These are phyloP conservation scores for Suhomyces prunicola DNA, from an alignment of 805 yeast species.

Conservation along the genomic window DNA sequence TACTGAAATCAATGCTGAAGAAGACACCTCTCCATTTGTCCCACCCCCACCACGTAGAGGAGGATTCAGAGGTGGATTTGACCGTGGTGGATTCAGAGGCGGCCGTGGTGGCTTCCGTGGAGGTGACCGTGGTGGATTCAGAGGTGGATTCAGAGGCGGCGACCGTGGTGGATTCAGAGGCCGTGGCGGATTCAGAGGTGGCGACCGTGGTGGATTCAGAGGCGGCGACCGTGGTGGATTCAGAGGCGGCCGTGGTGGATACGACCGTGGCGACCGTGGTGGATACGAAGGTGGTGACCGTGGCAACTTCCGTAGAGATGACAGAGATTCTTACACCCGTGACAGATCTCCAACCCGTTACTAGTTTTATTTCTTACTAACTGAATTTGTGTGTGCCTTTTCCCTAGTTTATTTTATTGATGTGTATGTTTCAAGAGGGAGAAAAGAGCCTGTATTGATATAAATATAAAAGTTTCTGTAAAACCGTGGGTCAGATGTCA, in stretches of 20 bases:
- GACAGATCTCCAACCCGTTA: slow-evolving; percentile 76
- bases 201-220: slow-evolving; percentile 28
- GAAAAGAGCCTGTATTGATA: slow-evolving; percentile 6
- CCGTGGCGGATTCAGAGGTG: slow-evolving; percentile 35
- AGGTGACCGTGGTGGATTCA: slow-evolving; percentile 32
- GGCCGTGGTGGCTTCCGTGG: slow-evolving; percentile 39
- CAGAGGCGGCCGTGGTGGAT: slow-evolving; percentile 29
- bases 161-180: slow-evolving; percentile 35
- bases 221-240: slow-evolving; percentile 43
- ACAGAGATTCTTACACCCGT: slow-evolving; percentile 43
- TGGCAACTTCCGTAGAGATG: slow-evolving; percentile 47
- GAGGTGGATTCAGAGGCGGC: slow-evolving; percentile 38
- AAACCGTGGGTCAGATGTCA: not conserved
- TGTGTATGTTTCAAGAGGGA: slow-evolving; percentile 5
- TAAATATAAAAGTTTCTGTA: slow-evolving; percentile 5
- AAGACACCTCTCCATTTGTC: slow-evolving; percentile 63
- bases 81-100: slow-evolving; percentile 48
- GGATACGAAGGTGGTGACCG: slow-evolving; percentile 33
- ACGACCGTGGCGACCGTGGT: slow-evolving; percentile 28
- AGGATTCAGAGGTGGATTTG: slow-evolving; percentile 31
- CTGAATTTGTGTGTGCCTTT: not conserved
- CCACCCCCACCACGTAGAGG: slow-evolving; percentile 49
- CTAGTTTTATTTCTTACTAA: slow-evolving; percentile 22
- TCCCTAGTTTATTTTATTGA: slow-evolving; percentile 2
- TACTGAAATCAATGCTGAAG: slow-evolving; percentile 66